A percentile compares a stretch with the other conserved stretches of the same genome.
Evolutionary conservation across 2,329 filamentous ascomycete species (phyloP).

Genomic region (Phyllosticta capitalensis): DNA sequence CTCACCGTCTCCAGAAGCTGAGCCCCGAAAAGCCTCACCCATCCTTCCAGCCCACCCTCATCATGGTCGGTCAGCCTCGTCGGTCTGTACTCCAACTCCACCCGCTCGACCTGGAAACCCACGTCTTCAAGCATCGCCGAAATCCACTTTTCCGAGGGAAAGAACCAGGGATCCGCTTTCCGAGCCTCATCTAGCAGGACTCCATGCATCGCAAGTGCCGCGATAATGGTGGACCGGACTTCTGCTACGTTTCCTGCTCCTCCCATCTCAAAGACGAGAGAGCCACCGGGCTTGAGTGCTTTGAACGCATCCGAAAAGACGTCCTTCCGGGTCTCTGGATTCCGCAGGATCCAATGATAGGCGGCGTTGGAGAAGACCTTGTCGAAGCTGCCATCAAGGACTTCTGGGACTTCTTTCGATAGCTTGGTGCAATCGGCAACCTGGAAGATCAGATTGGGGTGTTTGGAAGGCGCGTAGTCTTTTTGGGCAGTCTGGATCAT

Average conservation of each 20-base stretch:
- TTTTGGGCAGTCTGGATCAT: constrained; percentile 30
- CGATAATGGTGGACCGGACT: constrained; percentile 49
- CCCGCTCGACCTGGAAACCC: constrained; percentile 36
- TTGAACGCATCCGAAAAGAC: constrained; percentile 47
- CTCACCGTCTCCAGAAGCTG: constrained; percentile 47
- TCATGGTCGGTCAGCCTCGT: constrained; percentile 41
- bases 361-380: constrained; percentile 37
- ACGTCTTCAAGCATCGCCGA: constrained; percentile 24
- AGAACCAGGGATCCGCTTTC: constrained; percentile 58
- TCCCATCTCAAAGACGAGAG: constrained; percentile 62
- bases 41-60: constrained; percentile 52
- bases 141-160: constrained; percentile 56
- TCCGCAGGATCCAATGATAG: constrained; percentile 42
- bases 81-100: constrained; percentile 56
- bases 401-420: constrained; percentile 9
- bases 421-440: constrained; percentile 25
- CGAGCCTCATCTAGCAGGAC: constrained; percentile 41
- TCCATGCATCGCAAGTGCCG: constrained; percentile 42
- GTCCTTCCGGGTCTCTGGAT: constrained; percentile 31
- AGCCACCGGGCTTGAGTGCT: constrained; percentile 46
- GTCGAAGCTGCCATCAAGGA: constrained; percentile 21
- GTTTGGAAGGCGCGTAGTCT: constrained; percentile 11
- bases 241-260: constrained; percentile 60
- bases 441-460: constrained; percentile 19
- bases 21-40: constrained; percentile 56